Evolutionary conservation across 495 filamentous ascomycete species (phyloP), one percentile per base, ranked within the genome.

Genomic region (Durotheca rogersii): DNA sequence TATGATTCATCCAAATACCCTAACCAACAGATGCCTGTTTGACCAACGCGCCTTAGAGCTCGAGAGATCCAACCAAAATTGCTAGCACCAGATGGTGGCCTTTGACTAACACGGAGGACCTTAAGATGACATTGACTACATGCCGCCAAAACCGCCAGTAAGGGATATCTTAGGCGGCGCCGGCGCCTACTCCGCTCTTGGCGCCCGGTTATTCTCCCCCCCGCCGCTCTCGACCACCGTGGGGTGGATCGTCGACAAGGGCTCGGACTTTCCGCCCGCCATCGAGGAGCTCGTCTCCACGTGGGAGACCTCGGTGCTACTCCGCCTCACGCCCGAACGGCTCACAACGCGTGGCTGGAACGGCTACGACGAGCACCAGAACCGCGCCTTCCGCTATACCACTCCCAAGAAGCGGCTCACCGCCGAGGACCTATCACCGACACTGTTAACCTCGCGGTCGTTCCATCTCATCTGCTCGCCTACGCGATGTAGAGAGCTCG

Each of bases 321-420:
- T 95, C 45, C 79, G 91, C 23, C 72, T 81, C 40, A 81, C 85
- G 9, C 76, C 77, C 5, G 64, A 78, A 2, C 79, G 89, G 23
- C 70, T 87, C 10, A 97, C 92, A 9, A 97, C 93, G 0, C 81
- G 89, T 17, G 91, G 87, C 21, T 96, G 88, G 86, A 97, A 97
- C 63, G 85, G 87, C 43, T 97, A 96, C 67, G 79, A 70, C 35
- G 55, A 72, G 31, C 70, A 72, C 48, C 64, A 73, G 46, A 66
- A 71, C 48, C 70, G 77, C 71, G 87, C 82, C 15, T 98, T 98
- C 77, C 81, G 81, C 67, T 98, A 96, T 67, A 74, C 83, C 35
- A 96, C 90, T 6, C 86, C 86, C 4, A 98, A 95, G 68, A 73
- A 87, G 46, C 85, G 90, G 23, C 72, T 98, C 4, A 68, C 70